Base-by-base conservation (phyloP, 2,329 filamentous ascomycete genomes). In the Cladosporium sp. region DNA sequence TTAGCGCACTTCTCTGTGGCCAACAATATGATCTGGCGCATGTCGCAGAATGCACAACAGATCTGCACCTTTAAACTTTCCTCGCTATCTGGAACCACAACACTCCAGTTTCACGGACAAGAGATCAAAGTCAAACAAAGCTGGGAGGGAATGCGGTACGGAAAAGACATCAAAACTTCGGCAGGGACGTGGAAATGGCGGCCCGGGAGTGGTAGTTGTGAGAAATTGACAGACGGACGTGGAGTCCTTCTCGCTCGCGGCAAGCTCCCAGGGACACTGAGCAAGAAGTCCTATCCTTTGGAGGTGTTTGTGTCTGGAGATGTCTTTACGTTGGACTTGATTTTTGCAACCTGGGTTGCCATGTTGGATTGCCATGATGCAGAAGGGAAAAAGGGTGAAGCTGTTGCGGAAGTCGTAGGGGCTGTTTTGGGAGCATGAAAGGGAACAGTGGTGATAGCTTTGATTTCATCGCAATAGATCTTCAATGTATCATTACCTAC, bases 101-200 rank as follows among this genome's bases (percentile, higher is more conserved):
- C 31, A 12, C 21, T 57, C n/a, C 55, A 10, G 18, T 5, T 57
- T 7, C 21, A 23, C 10, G 55, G 55, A 2, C 31, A 57, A 5
- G n/a, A 57, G 31, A 57, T 57, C 55, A 57, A 57, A 28, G 33
- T 57, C n/a, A 40, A 57, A 3, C 55, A 57, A 57, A 57, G 55
- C 31, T 57, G 55, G 55, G 55, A 57, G 23, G 55, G 55, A 4
- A 26, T 57, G 55, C 23, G 33, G 6, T 57, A 57, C 29, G 55
- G 55, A 1, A 57, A 57, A 26, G 55, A 57, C 21, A 28, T 57
- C 21, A 57, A 57, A 12, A 18, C 55, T 23, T 23, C 31, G 11
- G 11, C 31, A 12, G 55, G 55, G 8, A 40, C 21, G 33, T 40
- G n/a, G 55, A 57, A 57, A 21, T 57, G 55, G 55, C 31, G 55